Evolutionary conservation across 2,329 filamentous ascomycete genomes (phyloP).

Genomic region (Diaporthe citrichinensis): DNA sequence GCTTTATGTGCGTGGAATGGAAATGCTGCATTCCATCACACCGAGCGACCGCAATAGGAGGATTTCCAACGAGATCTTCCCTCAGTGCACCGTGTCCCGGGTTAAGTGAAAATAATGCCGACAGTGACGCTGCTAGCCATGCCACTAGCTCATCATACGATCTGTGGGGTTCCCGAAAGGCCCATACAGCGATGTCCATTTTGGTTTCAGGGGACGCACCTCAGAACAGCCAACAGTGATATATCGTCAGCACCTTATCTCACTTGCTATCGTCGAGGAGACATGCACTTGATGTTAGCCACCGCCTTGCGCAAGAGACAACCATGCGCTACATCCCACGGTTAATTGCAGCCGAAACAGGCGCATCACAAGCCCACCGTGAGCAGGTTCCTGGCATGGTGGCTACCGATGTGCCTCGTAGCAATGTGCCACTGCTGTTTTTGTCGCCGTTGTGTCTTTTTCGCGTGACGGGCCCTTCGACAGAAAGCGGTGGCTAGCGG

Average conservation of each 20-base stretch:
- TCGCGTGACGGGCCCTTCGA: neutral
- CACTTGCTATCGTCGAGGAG: neutral
- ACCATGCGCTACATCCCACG: neutral
- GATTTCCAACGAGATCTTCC: neutral
- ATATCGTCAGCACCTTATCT: constrained; percentile 20
- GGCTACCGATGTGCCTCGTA: neutral
- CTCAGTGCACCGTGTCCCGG: neutral
- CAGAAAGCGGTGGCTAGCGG: neutral
- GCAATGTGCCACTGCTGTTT: neutral
- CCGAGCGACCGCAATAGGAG: neutral
- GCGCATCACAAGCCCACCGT: neutral
- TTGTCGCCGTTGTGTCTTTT: neutral
- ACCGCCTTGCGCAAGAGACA: neutral
- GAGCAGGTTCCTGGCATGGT: neutral
- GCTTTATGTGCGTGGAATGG: neutral
- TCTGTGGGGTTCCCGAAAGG: constrained; percentile 20
- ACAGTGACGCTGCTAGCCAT: neutral
- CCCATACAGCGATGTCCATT: neutral
- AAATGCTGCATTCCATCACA: neutral
- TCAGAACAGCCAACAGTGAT: neutral
- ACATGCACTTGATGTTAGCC: neutral
- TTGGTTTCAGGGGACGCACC: neutral
- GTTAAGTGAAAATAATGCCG: neutral
- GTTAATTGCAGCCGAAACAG: neutral
- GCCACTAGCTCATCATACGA: neutral